Evolutionary conservation across 305 asterid genomes (phyloP), one percentile per base, ranked within the genome.

Genomic region (Rubia tinctorum): DNA sequence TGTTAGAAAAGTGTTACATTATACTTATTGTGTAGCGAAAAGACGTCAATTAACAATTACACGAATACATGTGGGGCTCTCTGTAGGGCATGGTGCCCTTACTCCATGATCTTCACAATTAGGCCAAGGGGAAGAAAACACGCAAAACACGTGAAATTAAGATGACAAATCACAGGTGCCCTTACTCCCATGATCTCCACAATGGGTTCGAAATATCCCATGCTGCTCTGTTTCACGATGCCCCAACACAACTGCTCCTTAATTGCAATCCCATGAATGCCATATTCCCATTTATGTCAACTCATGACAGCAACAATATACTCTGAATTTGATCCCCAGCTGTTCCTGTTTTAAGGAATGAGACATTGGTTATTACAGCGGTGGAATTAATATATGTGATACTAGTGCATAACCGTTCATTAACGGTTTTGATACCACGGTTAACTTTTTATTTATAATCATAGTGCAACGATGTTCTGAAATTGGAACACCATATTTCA

Each of bases 121-220:
- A 1, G 65, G 76, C 75, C 82, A 74, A 70, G 64, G 59, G 72
- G 62, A 78, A 68, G 75, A 70, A 73, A 75, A 70, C 76, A 60
- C 40, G 44, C 15, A 63, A 76, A 69, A 22, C 71, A 76, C 79
- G 79, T 69, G 79, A 76, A 71, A 64, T 55, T 51, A 51, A 49
- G 58, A 70, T 40, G 39, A 66, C 65, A 69, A 53, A 65, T 42
- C 43, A 2, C 60, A 63, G 47, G 47, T 6, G 47, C 1, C 1
- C 17, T 11, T 47, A 49, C 49, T n/a, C 61, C 44, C 56, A 58
- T 44, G 7, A 49, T 6, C 14, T 17, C 30, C 62, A 23, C 59
- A 30, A 20, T 20, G 14, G 64, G 30, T 59, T 2, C 59, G 43
- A 20, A 76, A 27, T 49, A 30, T 53, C 71, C 75, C 71, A 76